These are phyloP conservation scores for Ceratobasidium sp. DNA, from an alignment of 1,284 basidiomycete genomes.

Conservation along the genomic window DNA sequence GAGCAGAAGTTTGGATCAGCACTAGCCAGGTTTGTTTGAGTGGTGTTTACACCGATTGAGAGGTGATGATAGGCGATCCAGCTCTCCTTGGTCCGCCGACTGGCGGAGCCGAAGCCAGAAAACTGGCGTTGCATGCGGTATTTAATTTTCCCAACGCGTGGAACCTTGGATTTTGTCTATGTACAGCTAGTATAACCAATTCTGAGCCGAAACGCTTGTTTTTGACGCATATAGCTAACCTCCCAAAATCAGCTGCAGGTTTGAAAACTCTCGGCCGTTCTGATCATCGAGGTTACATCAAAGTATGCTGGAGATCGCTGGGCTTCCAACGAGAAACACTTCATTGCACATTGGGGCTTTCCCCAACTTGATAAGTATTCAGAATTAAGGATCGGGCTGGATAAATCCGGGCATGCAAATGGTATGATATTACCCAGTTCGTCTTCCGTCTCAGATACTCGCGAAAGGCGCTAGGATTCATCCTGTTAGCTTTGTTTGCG, in stretches of 20 bases:
- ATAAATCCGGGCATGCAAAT: no score
- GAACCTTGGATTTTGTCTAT: neutral
- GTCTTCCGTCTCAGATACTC: no score
- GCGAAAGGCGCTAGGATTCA: no score
- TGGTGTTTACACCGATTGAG: neutral
- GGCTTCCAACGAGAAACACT: neutral
- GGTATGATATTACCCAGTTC: neutral
- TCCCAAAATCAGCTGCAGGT: neutral
- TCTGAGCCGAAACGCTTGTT: neutral
- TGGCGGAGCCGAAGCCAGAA: neutral
- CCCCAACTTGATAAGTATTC: neutral
- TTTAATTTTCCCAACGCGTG: neutral
- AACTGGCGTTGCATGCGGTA: neutral
- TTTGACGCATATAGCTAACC: neutral
- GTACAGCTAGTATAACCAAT: neutral
- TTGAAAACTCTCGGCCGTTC: no score
- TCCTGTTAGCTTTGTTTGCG: no score
- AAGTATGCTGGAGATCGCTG: neutral
- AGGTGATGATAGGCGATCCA: neutral
- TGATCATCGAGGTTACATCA: no score
- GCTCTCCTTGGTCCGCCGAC: neutral
- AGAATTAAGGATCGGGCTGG: no score
- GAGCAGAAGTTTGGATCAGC: neutral
- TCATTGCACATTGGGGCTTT: neutral
- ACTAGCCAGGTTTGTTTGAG: neutral